Percentiles rank a stretch among this genome's conserved stretches.
Evolutionary conservation across 225 moss, liverwort and hornwort genomes (phyloP).

Genomic region (Sphagnum contortum): DNA sequence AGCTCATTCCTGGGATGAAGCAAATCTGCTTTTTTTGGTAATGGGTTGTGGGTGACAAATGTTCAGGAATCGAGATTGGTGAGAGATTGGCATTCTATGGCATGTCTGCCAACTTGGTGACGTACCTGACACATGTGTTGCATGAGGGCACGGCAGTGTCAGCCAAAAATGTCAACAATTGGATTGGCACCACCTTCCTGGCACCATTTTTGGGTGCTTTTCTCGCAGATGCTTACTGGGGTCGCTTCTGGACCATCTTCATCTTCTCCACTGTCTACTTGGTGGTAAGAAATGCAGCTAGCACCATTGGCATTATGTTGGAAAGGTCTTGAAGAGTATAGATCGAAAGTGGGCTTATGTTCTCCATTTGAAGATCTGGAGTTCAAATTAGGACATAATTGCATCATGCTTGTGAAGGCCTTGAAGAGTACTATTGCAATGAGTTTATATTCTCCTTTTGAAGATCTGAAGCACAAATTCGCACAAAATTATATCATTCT

Average conservation of each 20-base stretch:
- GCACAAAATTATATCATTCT: too few relatives aligned
- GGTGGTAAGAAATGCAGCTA: constrained; percentile 12
- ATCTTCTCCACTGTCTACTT: constrained; percentile 37
- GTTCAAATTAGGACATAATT: too few relatives aligned
- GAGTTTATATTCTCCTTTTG: too few relatives aligned
- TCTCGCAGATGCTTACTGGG: constrained; percentile 49
- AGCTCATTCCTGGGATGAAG: too few relatives aligned
- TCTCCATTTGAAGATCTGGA: too few relatives aligned
- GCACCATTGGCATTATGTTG: background rate
- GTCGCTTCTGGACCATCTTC: constrained; percentile 50
- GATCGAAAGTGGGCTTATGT: too few relatives aligned
- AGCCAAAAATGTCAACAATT: constrained; percentile 50
- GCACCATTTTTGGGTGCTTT: constrained; percentile 45
- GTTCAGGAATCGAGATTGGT: constrained; percentile 44
- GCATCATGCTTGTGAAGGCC: too few relatives aligned
- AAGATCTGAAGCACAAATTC: too few relatives aligned
- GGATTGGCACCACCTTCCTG: constrained; percentile 36
- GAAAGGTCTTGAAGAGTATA: too few relatives aligned
- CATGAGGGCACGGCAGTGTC: constrained; percentile 42
- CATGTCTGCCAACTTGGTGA: constrained; percentile 43
- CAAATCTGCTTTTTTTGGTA: too few relatives aligned
- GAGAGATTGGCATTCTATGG: constrained; percentile 54
- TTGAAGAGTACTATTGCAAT: too few relatives aligned
- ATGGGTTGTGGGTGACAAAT: too few relatives aligned
- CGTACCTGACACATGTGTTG: constrained; percentile 34